phyloP scores from a whole-genome alignment of 352 stramenopile species.

The Phytopythium aichiense region DNA sequence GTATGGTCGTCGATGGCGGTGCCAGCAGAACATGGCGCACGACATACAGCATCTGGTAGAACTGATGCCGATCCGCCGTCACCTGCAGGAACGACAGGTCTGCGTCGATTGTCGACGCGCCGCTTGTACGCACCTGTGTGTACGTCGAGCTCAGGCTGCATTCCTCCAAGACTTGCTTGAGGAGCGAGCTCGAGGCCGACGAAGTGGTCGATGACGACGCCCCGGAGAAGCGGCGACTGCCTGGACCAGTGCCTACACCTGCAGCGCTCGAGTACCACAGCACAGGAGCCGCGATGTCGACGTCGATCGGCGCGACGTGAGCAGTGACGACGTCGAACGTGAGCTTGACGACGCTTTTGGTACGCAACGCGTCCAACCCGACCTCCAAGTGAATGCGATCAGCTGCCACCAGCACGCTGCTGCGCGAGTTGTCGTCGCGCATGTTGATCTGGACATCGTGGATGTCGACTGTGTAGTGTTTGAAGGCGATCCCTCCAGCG shows the following conservation, averaged over 20 bases:
- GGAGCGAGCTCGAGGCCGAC: slow-evolving; percentile 24
- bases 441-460: slow-evolving; percentile 81
- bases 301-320: slow-evolving; percentile 68
- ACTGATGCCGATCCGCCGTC: slow-evolving; percentile 72
- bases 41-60: slow-evolving; percentile 81
- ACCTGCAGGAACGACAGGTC: slow-evolving; percentile 73
- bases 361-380: slow-evolving; percentile 38
- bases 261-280: slow-evolving; percentile 59
- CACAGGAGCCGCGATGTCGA: slow-evolving; percentile 67
- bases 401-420: slow-evolving; percentile 64
- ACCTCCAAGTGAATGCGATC: slow-evolving; percentile 78
- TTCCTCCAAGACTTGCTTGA: slow-evolving; percentile 80
- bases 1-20: slow-evolving; percentile 43
- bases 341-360: slow-evolving; percentile 50
- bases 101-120: slow-evolving; percentile 44
- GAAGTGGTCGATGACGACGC: slow-evolving; percentile 6
- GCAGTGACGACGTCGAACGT: slow-evolving; percentile 66
- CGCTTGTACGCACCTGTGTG: slow-evolving; percentile 34
- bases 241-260: not conserved
- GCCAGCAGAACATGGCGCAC: slow-evolving; percentile 69
- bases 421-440: slow-evolving; percentile 57
- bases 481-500: slow-evolving; percentile 39
- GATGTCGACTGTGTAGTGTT: slow-evolving; percentile 73
- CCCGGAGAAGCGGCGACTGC: not conserved
- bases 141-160: slow-evolving; percentile 64